Conservation (phyloP, 192 early-diverging fungal genomes). For the Umbelopsis sp. region DNA sequence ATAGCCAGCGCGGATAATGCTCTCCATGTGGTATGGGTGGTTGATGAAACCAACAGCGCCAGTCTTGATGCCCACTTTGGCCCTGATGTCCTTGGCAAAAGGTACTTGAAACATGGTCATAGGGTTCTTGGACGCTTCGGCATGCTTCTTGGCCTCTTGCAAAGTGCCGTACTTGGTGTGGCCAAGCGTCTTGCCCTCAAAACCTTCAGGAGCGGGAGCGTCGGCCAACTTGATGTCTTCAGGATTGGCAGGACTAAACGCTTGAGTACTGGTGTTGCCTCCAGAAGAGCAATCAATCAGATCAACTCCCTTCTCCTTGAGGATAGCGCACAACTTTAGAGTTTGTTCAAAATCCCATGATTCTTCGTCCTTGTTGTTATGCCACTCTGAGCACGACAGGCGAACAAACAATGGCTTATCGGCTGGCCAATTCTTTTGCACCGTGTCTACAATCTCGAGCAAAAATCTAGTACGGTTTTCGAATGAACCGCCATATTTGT, state of each 20-base stretch:
- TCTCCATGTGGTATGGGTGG: slow-evolving; percentile 66
- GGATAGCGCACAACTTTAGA: slow-evolving; percentile 56
- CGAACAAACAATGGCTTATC: slow-evolving; percentile 87
- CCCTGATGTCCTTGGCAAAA: slow-evolving; percentile 65
- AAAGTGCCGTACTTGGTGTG: background rate
- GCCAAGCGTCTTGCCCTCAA: background rate
- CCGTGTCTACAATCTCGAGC: slow-evolving; percentile 64
- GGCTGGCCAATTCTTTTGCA: slow-evolving; percentile 74
- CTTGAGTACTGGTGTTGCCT: slow-evolving; percentile 55
- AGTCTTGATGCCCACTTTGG: slow-evolving; percentile 56
- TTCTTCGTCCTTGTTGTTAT: slow-evolving; percentile 51
- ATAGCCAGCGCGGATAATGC: slow-evolving; percentile 57
- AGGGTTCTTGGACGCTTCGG: slow-evolving; percentile 45
- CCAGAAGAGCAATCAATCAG: slow-evolving; percentile 84
- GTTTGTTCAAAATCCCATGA: slow-evolving; percentile 77
- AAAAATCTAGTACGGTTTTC: slow-evolving; percentile 85
- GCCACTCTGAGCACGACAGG: slow-evolving; percentile 77
- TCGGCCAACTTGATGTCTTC: slow-evolving; percentile 24
- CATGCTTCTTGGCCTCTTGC: background rate
- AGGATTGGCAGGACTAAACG: background rate
- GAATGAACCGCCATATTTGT: slow-evolving; percentile 89
- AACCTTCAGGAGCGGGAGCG: slow-evolving; percentile 18
- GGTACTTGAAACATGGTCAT: slow-evolving; percentile 69
- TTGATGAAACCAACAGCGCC: slow-evolving; percentile 77
- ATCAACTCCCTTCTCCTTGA: slow-evolving; percentile 76